Evolutionary conservation across 495 filamentous ascomycete species (phyloP), one percentile per base, ranked within the genome.

Genomic region (Filosporella fistucella): DNA sequence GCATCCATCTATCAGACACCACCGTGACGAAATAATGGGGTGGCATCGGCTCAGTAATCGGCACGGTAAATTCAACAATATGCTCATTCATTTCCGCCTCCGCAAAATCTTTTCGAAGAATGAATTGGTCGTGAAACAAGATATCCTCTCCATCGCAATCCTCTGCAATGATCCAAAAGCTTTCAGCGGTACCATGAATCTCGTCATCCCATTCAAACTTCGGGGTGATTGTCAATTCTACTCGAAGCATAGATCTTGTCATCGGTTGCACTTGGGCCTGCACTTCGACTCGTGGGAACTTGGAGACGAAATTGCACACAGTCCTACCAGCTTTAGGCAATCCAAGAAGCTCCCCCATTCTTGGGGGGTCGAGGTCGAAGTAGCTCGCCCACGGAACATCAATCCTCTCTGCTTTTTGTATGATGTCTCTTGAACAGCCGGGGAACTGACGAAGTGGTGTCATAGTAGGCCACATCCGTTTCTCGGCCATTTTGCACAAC

Each of bases 401-500:
- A 49, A 96, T 94, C 43, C 90, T 74, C 67, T 99, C 93, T 2
- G 90, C 84, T 66, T 96, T 96, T 49, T 85, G 78, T 39, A 97
- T 70, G 39, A 99, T 86, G 48, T 99, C 94, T 25, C 77, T 68
- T 11, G 89, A 79, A 54, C 89, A 94, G 29, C 68, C 69, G 1
- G 87, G 81, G 61, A 96, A 97, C 58, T 99, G 93, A 30, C 94
- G 76, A 8, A 99, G 77, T 6, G 93, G 93, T 16, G 88, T 86
- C 93, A 97, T 97, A 17, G 91, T 96, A 5, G 90, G 91, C 93
- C 93, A 99, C 93, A 97, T 97, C 20, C 94, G 75, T 74, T 94
- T 95, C 71, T 99, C 93, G 2, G 91, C 91, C 91, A 95, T 97
- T 69, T 99, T 99, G 69, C 93, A 99, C 30, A 99, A 73, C 56